Evolutionary conservation across 2,329 filamentous ascomycete species (phyloP).

Genomic region (Cercospora canescens): DNA sequence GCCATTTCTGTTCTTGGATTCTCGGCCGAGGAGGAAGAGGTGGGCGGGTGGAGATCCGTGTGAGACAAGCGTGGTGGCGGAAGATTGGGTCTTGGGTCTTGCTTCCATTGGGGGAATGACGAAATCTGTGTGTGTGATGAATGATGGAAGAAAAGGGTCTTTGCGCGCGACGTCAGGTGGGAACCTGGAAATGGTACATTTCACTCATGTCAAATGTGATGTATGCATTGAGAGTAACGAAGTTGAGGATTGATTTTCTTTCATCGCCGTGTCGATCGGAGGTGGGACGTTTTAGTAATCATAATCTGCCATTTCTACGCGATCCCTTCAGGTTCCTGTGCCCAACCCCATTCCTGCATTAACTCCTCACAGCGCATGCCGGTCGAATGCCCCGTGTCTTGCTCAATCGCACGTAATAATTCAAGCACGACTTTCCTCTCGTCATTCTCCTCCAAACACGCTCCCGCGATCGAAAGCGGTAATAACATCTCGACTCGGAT

Average conservation of each 20-base stretch:
- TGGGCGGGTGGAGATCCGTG: not conserved
- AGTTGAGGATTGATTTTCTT: not conserved
- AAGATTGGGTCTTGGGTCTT: not conserved
- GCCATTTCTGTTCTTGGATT: not conserved
- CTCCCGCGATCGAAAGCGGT: constrained; percentile 61
- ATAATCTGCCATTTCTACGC: constrained; percentile 5
- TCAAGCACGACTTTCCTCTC: constrained; percentile 59
- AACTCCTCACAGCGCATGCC: constrained; percentile 59
- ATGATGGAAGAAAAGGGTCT: no score
- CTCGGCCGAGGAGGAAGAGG: not conserved
- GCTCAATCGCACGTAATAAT: constrained; percentile 62
- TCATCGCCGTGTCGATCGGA: not conserved
- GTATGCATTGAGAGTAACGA: not conserved
- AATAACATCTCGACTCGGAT: constrained; percentile 60
- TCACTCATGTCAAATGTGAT: no score
- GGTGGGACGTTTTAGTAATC: not conserved
- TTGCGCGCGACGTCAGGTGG: no score
- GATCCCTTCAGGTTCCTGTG: constrained; percentile 21
- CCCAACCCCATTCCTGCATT: constrained; percentile 46
- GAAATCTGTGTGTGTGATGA: not conserved
- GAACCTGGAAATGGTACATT: no score
- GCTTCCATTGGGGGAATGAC: no score
- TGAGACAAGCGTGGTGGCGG: not conserved
- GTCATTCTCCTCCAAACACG: constrained; percentile 56
- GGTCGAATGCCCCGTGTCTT: constrained; percentile 64